Percentiles rank a stretch among this genome's conserved stretches.
Evolutionary conservation across 768 basidiomycete genomes (phyloP).

Genomic region (Boletellus sp.): DNA sequence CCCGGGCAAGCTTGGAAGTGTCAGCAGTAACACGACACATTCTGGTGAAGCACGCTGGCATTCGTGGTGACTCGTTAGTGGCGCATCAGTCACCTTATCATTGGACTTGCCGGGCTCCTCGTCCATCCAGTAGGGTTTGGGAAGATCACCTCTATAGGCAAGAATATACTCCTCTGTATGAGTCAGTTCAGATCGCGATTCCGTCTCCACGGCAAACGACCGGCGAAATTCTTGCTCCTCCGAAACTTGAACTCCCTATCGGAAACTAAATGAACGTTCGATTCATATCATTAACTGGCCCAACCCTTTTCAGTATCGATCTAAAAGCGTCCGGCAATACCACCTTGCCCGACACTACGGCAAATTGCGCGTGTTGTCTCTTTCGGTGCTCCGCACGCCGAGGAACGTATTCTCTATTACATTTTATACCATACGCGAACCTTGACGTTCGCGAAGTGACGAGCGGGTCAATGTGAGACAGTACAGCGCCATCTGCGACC

Average conservation of each 20-base stretch:
- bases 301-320: constrained; percentile 35
- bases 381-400: constrained; percentile 34
- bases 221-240: constrained; percentile 18
- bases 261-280: neutral
- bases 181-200: neutral
- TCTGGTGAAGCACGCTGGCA: constrained; percentile 3
- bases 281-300: neutral
- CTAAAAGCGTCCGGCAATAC: constrained; percentile 33
- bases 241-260: constrained; percentile 15
- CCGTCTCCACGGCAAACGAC: neutral
- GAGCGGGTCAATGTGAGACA: constrained; percentile 39
- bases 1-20: constrained; percentile 1
- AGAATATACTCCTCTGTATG: neutral
- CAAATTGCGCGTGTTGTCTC: constrained; percentile 24
- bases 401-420: constrained; percentile 25
- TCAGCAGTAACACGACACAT: constrained; percentile 12
- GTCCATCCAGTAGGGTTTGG: constrained; percentile 12
- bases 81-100: too few relatives aligned
- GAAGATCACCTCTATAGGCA: constrained; percentile 13
- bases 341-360: constrained; percentile 24
- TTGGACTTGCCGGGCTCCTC: constrained; percentile 5
- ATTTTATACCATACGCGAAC: constrained; percentile 37
- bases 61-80: neutral
- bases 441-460: constrained; percentile 43
- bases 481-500: constrained; percentile 47